Conservation (phyloP, 1,284 basidiomycete species). For the Nidula niveotomentosa region DNA sequence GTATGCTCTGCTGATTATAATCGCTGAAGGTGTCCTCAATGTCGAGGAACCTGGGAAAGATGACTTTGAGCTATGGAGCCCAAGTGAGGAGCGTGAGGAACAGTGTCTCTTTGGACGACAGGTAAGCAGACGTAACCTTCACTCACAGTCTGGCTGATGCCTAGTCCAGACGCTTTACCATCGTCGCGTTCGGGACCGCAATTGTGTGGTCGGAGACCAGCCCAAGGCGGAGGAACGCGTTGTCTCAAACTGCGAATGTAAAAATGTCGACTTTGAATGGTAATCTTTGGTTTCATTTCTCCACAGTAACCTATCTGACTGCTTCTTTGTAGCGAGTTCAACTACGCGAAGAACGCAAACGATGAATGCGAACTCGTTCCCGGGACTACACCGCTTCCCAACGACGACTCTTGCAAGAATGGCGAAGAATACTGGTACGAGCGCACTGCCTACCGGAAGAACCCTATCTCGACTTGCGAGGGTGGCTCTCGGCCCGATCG, state of each 20-base stretch:
- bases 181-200: constrained; percentile 76
- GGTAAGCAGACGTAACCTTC: constrained; percentile 37
- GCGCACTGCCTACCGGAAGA: constrained; percentile 86
- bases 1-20: constrained; percentile 9
- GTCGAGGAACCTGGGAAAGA: constrained; percentile 75
- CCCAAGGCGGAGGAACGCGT: constrained; percentile 52
- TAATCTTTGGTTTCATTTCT: constrained; percentile 31
- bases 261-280: constrained; percentile 88
- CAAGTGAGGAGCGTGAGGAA: constrained; percentile 81
- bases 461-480: constrained; percentile 83
- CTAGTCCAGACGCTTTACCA: constrained; percentile 78
- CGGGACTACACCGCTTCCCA: constrained; percentile 61
- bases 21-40: constrained; percentile 60
- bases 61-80: constrained; percentile 96
- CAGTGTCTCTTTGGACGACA: constrained; percentile 85
- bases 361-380: constrained; percentile 77
- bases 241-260: constrained; percentile 75
- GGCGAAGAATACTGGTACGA: constrained; percentile 86
- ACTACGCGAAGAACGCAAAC: constrained; percentile 67
- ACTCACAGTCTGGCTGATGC: no score
- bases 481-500: constrained; percentile 75
- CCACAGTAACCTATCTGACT: not conserved
- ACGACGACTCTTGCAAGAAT: constrained; percentile 62
- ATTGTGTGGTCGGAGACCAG: constrained; percentile 82
- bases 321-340: constrained; percentile 74